Percentiles rank a stretch among this genome's conserved stretches.
Conservation (phyloP, 2,329 filamentous ascomycete genomes). For the Claviceps sp. region DNA sequence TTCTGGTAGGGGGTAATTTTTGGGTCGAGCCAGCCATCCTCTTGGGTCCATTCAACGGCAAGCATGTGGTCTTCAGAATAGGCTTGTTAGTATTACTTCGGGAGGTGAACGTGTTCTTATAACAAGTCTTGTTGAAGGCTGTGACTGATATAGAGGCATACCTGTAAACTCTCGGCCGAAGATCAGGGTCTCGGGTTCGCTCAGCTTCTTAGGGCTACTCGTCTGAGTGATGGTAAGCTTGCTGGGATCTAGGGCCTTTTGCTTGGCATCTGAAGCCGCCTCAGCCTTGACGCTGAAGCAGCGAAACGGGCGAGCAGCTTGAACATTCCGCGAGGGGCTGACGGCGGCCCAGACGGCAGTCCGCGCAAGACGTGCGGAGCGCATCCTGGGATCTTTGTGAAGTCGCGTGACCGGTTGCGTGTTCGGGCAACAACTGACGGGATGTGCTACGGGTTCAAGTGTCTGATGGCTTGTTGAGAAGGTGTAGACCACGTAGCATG, state of each 20-base stretch:
- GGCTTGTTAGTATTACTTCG: background rate
- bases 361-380: conserved; percentile 17
- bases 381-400: conserved; percentile 11
- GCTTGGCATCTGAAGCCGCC: conserved; percentile 36
- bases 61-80: conserved; percentile 80
- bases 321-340: conserved; percentile 22
- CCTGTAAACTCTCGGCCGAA: conserved; percentile 89
- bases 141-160: conserved; percentile 18
- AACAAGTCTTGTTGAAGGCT: background rate
- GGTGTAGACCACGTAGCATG: background rate
- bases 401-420: background rate
- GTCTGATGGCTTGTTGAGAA: background rate
- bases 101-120: too few relatives aligned
- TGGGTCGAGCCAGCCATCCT: conserved; percentile 70
- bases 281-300: conserved; percentile 40
- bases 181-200: conserved; percentile 66
- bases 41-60: conserved; percentile 79
- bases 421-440: too few relatives aligned
- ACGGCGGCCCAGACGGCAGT: conserved; percentile 21
- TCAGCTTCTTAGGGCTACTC: conserved; percentile 57
- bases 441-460: background rate
- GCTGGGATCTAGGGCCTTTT: conserved; percentile 60
- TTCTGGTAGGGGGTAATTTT: conserved; percentile 91
- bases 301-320: conserved; percentile 17
- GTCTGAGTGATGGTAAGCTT: conserved; percentile 66